phyloP scores from a whole-genome alignment of 2,329 filamentous ascomycete genomes.

The Diaporthe sp. region DNA sequence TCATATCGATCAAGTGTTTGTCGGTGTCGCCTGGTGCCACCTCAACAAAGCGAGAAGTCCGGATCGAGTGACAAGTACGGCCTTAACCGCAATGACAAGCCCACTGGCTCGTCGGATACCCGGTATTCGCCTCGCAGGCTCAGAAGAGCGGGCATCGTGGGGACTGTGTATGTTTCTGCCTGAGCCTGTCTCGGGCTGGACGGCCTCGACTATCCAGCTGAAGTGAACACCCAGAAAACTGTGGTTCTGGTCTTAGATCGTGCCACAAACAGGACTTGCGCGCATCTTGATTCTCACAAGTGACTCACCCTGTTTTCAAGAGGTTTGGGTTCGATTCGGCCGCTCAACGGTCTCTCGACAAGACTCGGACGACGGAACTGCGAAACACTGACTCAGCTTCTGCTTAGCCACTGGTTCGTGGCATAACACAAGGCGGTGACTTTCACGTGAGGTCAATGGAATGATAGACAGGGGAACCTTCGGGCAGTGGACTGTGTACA shows the following conservation, averaged over 20 bases:
- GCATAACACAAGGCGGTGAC: slow-evolving; percentile 15
- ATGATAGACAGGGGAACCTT: slow-evolving; percentile 12
- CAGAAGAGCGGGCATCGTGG: not conserved
- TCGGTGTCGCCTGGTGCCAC: slow-evolving; percentile 23
- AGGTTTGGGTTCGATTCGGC: not conserved
- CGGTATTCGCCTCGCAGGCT: slow-evolving; percentile 28
- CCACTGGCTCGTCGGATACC: not conserved
- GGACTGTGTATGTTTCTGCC: slow-evolving; percentile 33
- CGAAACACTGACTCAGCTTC: slow-evolving; percentile 2
- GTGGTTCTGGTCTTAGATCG: slow-evolving; percentile 17
- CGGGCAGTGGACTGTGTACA: not conserved
- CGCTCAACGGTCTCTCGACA: slow-evolving; percentile 2
- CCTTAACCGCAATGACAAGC: slow-evolving; percentile 21
- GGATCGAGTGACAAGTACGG: slow-evolving; percentile 24
- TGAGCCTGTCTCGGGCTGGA: slow-evolving; percentile 34
- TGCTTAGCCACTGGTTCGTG: slow-evolving; percentile 1
- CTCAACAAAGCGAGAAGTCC: not conserved
- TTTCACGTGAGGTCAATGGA: slow-evolving; percentile 22
- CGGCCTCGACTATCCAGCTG: slow-evolving; percentile 14
- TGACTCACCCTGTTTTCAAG: slow-evolving; percentile 9
- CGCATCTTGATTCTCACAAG: slow-evolving; percentile 7
- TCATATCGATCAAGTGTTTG: slow-evolving; percentile 28
- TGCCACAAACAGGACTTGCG: slow-evolving; percentile 11
- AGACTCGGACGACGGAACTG: slow-evolving; percentile 13
- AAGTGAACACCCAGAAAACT: not conserved